Conservation (phyloP, 768 basidiomycete genomes). For the Crassisporium funariophilum region DNA sequence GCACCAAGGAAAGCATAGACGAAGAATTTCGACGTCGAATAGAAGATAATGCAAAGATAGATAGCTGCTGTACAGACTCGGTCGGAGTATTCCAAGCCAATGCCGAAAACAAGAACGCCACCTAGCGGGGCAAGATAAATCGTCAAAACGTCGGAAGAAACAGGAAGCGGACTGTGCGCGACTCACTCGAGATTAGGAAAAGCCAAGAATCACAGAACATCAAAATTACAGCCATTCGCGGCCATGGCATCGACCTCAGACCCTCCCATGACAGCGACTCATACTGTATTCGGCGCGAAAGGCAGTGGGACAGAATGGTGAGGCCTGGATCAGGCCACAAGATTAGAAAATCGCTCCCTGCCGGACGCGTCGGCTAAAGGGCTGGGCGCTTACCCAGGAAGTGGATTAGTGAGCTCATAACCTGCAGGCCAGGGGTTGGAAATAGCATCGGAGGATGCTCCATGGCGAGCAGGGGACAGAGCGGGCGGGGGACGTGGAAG, state of each 20-base stretch:
- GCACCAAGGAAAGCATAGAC: conserved; percentile 49
- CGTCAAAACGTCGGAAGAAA: neutral
- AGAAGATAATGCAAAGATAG: conserved; percentile 44
- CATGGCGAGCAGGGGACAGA: no score
- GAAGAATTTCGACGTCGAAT: conserved; percentile 44
- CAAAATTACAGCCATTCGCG: conserved; percentile 41
- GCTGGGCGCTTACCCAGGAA: conserved; percentile 24
- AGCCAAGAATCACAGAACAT: conserved; percentile 47
- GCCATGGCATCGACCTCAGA: conserved; percentile 36
- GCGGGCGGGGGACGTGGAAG: no score
- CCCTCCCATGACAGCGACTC: conserved; percentile 31
- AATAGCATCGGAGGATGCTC: conserved; percentile 28
- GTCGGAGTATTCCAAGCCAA: conserved; percentile 40
- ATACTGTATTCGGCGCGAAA: conserved; percentile 39
- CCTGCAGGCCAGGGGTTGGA: conserved; percentile 27
- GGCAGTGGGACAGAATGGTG: conserved; percentile 31
- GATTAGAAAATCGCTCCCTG: neutral
- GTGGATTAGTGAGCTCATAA: conserved; percentile 27
- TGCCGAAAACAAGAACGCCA: conserved; percentile 44
- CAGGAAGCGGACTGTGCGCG: neutral
- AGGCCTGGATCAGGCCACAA: conserved; percentile 18
- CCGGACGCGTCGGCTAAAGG: neutral
- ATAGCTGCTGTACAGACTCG: conserved; percentile 44
- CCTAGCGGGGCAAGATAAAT: conserved; percentile 26
- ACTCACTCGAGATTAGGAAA: conserved; percentile 43